Conservation (phyloP, 495 filamentous ascomycete genomes). For the Friedmanniomyces endolithicus region DNA sequence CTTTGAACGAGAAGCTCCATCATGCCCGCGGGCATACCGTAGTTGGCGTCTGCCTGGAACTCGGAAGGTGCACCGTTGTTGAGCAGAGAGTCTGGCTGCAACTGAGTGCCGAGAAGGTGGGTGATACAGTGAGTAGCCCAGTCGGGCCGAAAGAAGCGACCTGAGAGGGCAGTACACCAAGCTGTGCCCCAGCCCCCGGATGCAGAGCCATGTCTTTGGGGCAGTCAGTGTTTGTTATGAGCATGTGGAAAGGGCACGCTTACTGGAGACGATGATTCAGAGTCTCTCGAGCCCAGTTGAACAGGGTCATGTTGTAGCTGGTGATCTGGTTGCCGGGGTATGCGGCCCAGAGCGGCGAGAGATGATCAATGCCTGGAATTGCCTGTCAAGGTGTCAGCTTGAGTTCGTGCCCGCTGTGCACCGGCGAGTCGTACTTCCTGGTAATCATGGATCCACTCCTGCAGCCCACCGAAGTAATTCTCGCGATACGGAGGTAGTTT, state of each 20-base stretch:
- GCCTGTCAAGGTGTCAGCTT: not conserved
- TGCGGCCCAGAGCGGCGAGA: conserved; percentile 4
- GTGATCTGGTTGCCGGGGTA: conserved; percentile 11
- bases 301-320: not conserved
- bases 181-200: conserved; percentile 1
- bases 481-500: not conserved
- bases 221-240: not conserved
- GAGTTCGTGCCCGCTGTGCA: too few species aligned
- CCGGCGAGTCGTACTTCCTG: not conserved
- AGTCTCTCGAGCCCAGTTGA: not conserved
- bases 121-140: not conserved
- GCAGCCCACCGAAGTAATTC: conserved; percentile 1
- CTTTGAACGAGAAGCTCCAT: conserved; percentile 3
- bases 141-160: not conserved
- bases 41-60: conserved; percentile 6
- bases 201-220: not conserved
- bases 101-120: conserved; percentile 1
- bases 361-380: conserved; percentile 2
- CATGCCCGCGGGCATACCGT: conserved; percentile 1
- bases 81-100: conserved; percentile 3
- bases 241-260: not conserved
- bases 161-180: conserved; percentile 3
- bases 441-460: conserved; percentile 10
- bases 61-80: conserved; percentile 3
- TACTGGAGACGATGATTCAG: conserved; percentile 1